phyloP scores from a whole-genome alignment of 805 yeast genomes.

The Kodamaea kaohsiungensis region DNA sequence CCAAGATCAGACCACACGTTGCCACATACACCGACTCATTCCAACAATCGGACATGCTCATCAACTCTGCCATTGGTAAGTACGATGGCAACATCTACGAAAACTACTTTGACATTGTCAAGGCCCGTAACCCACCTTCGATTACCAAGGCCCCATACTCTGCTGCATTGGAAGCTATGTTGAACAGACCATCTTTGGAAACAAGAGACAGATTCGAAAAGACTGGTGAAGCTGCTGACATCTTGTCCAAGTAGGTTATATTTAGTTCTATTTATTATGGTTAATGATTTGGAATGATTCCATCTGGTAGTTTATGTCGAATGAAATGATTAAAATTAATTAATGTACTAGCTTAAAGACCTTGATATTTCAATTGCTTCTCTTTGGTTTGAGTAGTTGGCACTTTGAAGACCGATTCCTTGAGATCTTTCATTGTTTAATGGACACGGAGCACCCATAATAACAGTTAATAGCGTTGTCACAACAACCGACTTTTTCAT shows the following conservation, averaged over 20 bases:
- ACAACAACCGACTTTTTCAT: too few species aligned
- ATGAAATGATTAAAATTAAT: background rate
- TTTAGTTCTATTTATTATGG: slow-evolving; percentile 1
- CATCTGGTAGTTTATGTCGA: background rate
- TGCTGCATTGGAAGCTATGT: slow-evolving; percentile 33
- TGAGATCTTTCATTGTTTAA: too few species aligned
- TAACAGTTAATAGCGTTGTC: too few species aligned
- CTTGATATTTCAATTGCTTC: background rate
- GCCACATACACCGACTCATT: slow-evolving; percentile 83
- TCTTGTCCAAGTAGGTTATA: slow-evolving; percentile 15
- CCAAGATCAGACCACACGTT: slow-evolving; percentile 56
- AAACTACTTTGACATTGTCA: slow-evolving; percentile 64
- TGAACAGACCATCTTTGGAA: slow-evolving; percentile 33
- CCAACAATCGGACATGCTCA: slow-evolving; percentile 74
- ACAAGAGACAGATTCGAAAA: slow-evolving; percentile 36
- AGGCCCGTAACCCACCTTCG: slow-evolving; percentile 49
- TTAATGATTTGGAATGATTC: slow-evolving; percentile 2
- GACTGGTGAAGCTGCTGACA: slow-evolving; percentile 29
- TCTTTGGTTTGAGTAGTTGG: background rate
- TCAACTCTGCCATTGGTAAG: slow-evolving; percentile 80
- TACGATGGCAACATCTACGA: slow-evolving; percentile 83
- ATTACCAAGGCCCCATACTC: slow-evolving; percentile 64
- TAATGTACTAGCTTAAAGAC: background rate
- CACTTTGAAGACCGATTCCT: too few species aligned
- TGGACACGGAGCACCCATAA: too few species aligned